These are phyloP conservation scores for Benincasa hispida DNA, from an alignment of 306 rosid genomes.

Conservation along the genomic window DNA sequence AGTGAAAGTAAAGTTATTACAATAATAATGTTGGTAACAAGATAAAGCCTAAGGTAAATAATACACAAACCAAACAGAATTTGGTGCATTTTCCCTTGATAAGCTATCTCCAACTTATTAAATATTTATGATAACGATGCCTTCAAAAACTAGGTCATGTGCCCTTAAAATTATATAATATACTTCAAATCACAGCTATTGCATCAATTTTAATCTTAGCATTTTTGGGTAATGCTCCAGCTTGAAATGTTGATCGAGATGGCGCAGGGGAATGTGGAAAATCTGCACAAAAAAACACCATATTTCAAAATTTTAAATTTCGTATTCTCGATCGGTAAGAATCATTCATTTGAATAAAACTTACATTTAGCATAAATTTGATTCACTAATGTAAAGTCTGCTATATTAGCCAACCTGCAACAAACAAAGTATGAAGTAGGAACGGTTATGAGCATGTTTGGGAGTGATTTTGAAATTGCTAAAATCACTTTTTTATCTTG, in stretches of 20 bases:
- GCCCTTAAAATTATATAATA: no score
- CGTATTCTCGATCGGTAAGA: background rate
- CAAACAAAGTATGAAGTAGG: background rate
- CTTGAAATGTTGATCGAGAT: slow-evolving; percentile 79
- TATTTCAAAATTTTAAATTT: background rate
- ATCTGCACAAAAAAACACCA: slow-evolving; percentile 22
- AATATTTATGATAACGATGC: no score
- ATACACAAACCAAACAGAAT: no score
- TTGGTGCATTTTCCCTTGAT: background rate
- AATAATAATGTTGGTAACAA: background rate
- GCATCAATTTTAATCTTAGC: slow-evolving; percentile 98
- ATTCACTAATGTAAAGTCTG: slow-evolving; percentile 67
- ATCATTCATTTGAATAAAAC: slow-evolving; percentile 11
- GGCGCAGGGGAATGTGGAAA: slow-evolving; percentile 62
- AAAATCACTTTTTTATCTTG: no score
- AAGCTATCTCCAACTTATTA: background rate
- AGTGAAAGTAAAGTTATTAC: background rate
- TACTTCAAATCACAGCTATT: slow-evolving; percentile 46
- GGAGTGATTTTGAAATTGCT: no score
- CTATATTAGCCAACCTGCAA: slow-evolving; percentile 83
- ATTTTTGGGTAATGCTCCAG: slow-evolving; percentile 74
- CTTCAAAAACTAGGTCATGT: no score
- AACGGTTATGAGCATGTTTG: background rate
- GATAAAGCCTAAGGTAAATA: no score
- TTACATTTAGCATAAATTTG: slow-evolving; percentile 79